Evolutionary conservation across 805 yeast genomes (phyloP).

Genomic region (Wickerhamomyces chambardii): DNA sequence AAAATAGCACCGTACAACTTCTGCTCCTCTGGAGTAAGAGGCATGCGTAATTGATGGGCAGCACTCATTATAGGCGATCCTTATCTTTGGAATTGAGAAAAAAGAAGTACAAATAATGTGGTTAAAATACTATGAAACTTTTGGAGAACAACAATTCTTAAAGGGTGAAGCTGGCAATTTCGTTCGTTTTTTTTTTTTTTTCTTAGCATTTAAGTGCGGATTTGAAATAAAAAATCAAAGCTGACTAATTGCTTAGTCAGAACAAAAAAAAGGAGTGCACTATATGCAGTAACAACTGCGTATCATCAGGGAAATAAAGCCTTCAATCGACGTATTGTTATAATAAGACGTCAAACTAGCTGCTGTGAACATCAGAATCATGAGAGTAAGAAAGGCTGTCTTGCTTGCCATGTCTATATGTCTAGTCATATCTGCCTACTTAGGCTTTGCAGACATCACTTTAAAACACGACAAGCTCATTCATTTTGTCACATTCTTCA

Average conservation of each 20-base stretch:
- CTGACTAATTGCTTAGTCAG: no score
- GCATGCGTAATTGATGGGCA: constrained; percentile 18
- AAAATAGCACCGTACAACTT: constrained; percentile 67
- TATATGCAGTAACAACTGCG: no score
- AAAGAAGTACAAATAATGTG: no score
- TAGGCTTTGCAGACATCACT: constrained; percentile 24
- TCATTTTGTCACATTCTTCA: constrained; percentile 37
- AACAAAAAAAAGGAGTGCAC: no score
- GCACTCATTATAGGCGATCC: no score
- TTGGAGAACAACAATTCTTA: no score
- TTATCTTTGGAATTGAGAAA: neutral
- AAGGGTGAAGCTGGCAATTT: neutral
- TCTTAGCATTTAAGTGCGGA: constrained; percentile 8
- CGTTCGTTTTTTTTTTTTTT: constrained; percentile 3
- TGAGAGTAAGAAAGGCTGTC: constrained; percentile 20
- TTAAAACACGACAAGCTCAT: constrained; percentile 40
- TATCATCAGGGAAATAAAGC: neutral
- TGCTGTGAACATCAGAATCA: no score
- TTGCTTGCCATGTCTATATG: constrained; percentile 25
- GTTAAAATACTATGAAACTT: no score
- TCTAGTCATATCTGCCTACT: constrained; percentile 17
- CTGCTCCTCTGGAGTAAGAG: constrained; percentile 66
- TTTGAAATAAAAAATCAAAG: no score
- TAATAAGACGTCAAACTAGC: constrained; percentile 8
- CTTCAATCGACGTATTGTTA: no score